Evolutionary conservation across 768 basidiomycete genomes (phyloP).

Genomic region (Piloderma croceum): DNA sequence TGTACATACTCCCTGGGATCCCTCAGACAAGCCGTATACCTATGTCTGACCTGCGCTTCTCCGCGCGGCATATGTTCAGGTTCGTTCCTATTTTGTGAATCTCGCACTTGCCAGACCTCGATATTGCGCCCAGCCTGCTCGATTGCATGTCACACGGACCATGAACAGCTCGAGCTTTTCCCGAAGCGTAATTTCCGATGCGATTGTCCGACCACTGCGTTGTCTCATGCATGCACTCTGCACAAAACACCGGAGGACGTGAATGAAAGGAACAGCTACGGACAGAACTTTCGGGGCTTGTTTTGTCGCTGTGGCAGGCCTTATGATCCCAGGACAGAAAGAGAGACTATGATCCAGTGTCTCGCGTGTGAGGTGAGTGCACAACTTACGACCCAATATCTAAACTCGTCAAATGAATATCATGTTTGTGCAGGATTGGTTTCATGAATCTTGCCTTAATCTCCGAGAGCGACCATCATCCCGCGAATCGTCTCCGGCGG

Average conservation of each 20-base stretch:
- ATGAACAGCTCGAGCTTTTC: conserved; percentile 84
- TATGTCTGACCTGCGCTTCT: conserved; percentile 68
- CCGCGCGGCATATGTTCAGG: conserved; percentile 73
- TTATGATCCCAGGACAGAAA: conserved; percentile 69
- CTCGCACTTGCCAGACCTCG: too few species aligned
- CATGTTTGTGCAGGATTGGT: conserved; percentile 72
- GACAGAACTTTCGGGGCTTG: conserved; percentile 62
- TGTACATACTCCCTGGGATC: conserved; percentile 59
- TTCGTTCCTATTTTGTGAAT: too few species aligned
- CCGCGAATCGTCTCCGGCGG: conserved; percentile 29
- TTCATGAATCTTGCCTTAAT: conserved; percentile 84
- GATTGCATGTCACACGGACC: conserved; percentile 80
- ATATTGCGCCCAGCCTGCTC: too few species aligned
- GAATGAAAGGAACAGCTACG: conserved; percentile 60
- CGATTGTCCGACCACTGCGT: conserved; percentile 70
- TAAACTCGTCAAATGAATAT: conserved; percentile 1
- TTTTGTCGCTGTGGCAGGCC: conserved; percentile 73
- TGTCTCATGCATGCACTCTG: conserved; percentile 59
- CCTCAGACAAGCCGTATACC: conserved; percentile 72
- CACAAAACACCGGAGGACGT: conserved; percentile 47
- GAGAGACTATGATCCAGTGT: conserved; percentile 88
- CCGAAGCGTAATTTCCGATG: conserved; percentile 80
- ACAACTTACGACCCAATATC: conserved; percentile 3
- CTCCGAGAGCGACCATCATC: conserved; percentile 60
- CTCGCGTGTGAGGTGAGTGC: conserved; percentile 71